Conservation (phyloP, 352 stramenopile species). For the Saprolegnia parasitica region DNA sequence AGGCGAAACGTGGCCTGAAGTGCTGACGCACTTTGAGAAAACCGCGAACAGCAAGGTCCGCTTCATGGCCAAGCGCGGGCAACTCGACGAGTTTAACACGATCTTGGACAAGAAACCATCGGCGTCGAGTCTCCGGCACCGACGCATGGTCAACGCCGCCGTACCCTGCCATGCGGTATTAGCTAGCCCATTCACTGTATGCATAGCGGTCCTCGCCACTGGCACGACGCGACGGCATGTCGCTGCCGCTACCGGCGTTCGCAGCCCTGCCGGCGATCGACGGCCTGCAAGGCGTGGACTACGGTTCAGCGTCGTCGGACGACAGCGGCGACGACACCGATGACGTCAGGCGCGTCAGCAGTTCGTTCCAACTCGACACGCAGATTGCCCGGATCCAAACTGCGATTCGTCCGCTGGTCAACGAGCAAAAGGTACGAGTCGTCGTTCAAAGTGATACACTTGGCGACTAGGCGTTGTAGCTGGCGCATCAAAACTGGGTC, state of each 20-base stretch:
- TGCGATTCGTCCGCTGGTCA: neutral
- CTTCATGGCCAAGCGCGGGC: neutral
- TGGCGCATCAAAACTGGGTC: slow-evolving; percentile 34
- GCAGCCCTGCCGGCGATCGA: neutral
- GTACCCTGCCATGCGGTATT: too few species aligned
- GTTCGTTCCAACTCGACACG: neutral
- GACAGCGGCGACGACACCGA: neutral
- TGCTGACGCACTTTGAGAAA: slow-evolving; percentile 54
- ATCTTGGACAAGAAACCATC: neutral
- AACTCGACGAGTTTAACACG: neutral
- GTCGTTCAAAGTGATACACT: neutral
- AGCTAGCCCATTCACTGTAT: too few species aligned
- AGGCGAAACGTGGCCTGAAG: slow-evolving; percentile 65
- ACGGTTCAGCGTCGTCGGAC: neutral
- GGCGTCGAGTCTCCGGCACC: neutral
- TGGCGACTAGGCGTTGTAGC: neutral
- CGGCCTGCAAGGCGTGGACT: neutral
- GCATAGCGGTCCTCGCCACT: neutral
- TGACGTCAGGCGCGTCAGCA: neutral
- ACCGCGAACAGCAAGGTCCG: neutral
- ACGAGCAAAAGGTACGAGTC: neutral
- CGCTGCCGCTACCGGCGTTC: neutral
- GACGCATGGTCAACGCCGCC: too few species aligned
- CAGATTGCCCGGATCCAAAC: neutral
- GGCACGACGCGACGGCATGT: neutral